Evolutionary conservation across 2,329 filamentous ascomycete species (phyloP).

Genomic region (Aspergillus glaucus): DNA sequence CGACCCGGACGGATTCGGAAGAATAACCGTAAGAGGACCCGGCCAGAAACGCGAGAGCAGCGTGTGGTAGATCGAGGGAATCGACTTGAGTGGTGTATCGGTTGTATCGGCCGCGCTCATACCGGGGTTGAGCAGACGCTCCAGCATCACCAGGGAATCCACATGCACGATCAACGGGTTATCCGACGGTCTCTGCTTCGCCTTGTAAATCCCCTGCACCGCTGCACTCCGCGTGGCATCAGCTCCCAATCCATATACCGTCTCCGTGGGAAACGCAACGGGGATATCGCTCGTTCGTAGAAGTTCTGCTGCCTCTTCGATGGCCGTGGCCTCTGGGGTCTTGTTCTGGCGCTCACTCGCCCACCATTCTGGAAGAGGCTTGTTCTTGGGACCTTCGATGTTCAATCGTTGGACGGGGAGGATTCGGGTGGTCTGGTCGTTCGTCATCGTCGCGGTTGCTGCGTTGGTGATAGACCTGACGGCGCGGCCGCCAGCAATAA

Average conservation of each 20-base stretch:
- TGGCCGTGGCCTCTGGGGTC: conserved; percentile 44
- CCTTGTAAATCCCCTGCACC: conserved; percentile 84
- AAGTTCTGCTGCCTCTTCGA: conserved; percentile 61
- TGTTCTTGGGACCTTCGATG: conserved; percentile 24
- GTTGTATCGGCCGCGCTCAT: conserved; percentile 23
- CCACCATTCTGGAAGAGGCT: conserved; percentile 36
- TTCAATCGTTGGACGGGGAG: conserved; percentile 34
- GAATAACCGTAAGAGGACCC: conserved; percentile 82
- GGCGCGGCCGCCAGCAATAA: conserved; percentile 25
- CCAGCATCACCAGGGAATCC: conserved; percentile 70
- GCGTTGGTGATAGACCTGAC: conserved; percentile 13
- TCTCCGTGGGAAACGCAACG: conserved; percentile 95
- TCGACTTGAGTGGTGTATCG: conserved; percentile 25
- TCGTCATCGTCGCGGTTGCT: conserved; percentile 17
- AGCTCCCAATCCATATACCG: conserved; percentile 93
- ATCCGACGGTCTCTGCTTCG: conserved; percentile 84
- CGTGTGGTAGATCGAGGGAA: conserved; percentile 70
- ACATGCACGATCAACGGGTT: conserved; percentile 95
- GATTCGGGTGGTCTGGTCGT: conserved; percentile 26
- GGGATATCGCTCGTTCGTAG: conserved; percentile 63
- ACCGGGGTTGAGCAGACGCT: conserved; percentile 50
- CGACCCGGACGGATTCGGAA: conserved; percentile 66
- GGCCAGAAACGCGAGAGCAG: conserved; percentile 87
- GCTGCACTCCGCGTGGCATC: conserved; percentile 81
- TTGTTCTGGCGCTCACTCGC: conserved; percentile 26